phyloP scores from a whole-genome alignment of 306 rosid genomes.

The Corylus heterophylla region DNA sequence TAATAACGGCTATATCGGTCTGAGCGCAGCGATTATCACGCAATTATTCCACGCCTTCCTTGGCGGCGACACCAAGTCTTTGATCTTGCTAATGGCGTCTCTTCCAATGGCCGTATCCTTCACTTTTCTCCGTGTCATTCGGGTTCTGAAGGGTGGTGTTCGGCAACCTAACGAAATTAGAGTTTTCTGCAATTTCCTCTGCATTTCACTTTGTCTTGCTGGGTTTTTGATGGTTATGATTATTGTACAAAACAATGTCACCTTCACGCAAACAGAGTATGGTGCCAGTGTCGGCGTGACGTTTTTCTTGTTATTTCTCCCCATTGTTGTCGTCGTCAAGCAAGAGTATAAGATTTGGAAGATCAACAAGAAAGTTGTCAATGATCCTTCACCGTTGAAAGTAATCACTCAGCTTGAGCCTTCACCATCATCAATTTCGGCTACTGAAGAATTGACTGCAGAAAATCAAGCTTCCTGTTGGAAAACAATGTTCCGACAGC shows the following conservation, averaged over 20 bases:
- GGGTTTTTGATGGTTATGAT: constrained; percentile 57
- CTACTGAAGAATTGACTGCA: not conserved
- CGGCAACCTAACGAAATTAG: constrained; percentile 42
- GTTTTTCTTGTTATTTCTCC: constrained; percentile 43
- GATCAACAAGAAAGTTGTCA: not conserved
- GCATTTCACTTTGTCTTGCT: constrained; percentile 61
- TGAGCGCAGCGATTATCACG: constrained; percentile 59
- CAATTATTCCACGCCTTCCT: constrained; percentile 48
- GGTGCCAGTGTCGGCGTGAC: constrained; percentile 45
- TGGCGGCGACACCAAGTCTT: constrained; percentile 35
- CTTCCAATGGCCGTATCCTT: constrained; percentile 49
- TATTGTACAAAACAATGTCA: constrained; percentile 29
- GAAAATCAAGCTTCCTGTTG: constrained; percentile 36
- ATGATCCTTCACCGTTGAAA: constrained; percentile 12
- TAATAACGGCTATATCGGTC: constrained; percentile 52
- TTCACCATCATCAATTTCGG: not conserved
- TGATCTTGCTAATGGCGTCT: constrained; percentile 57
- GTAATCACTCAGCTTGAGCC: constrained; percentile 8
- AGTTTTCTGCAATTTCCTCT: constrained; percentile 46
- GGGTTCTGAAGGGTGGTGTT: constrained; percentile 38
- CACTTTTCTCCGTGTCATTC: constrained; percentile 41
- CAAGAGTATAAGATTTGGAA: constrained; percentile 46
- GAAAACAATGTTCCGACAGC: constrained; percentile 40
- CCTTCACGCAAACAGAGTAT: constrained; percentile 33
- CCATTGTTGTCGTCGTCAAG: constrained; percentile 33